Evolutionary conservation across 75 land plant species (phyloP), one percentile per base, ranked within the genome.

Genomic region (Isoetes taiwanensis): DNA sequence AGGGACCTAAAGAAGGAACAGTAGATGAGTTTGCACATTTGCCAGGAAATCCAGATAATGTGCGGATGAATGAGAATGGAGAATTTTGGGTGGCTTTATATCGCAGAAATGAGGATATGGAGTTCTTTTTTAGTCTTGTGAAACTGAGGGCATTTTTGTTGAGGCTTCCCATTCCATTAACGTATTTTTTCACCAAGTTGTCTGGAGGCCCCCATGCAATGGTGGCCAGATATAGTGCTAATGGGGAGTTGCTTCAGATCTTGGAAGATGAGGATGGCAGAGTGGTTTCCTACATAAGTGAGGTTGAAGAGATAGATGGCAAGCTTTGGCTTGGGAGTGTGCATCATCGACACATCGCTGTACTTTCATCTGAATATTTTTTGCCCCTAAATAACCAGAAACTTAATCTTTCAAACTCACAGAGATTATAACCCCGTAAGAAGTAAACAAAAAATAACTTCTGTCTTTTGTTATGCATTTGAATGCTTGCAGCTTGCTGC

Each of bases 231-330:
- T 82, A 84, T 59, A 78, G 78, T 69, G 71, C 81, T 0, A 75
- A 82, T 14, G 96, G 96, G 0, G 64, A 82, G 60, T 57, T 85
- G 1, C 41, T 88, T 43, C 62, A 78, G 26, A 60, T 85, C 23
- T 53, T 93, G 40, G 98, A 93, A 60, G 98, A 93, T 57, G 58
- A 70, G 19, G 9, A 58, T 14, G 96, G 96, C 1, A 75, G 71
- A 52, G 80, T 75, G 32, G 59, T 76, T 62, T 66, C 57, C 43
- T 30, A 25, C 3, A 67, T 78, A 2, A 78, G 79, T 40, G 81
- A 78, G 61, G 79, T 71, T 1, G 74, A 75, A 57, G 79, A 78
- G 32, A 72, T 60, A 26, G 75, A 75, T 40, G 74, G 74, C 21
- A 64, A 30, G 31, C 64, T 75, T 14, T 78, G 68, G 63, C 27